Conservation (phyloP, 495 filamentous ascomycete species). For the Hypomontagnella monticulosa region DNA sequence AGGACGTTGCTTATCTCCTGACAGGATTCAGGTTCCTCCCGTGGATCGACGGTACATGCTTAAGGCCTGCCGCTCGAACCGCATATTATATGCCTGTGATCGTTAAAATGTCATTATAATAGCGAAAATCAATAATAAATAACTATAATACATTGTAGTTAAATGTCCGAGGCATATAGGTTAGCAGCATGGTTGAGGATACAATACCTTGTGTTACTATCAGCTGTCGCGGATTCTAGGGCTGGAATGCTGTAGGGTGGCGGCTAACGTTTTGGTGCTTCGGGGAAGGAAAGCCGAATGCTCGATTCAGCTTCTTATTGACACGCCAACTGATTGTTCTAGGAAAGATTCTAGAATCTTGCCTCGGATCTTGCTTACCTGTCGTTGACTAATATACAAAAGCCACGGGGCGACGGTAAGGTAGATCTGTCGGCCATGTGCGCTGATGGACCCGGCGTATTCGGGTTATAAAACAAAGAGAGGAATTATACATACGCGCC, state of each 20-base stretch:
- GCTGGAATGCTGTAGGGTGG: too few species aligned
- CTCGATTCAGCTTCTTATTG: background rate
- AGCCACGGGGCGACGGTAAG: background rate
- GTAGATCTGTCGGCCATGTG: slow-evolving; percentile 19
- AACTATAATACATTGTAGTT: too few species aligned
- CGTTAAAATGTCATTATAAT: too few species aligned
- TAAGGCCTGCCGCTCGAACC: too few species aligned
- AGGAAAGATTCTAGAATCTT: slow-evolving; percentile 26
- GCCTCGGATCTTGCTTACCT: slow-evolving; percentile 23
- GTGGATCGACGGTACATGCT: too few species aligned
- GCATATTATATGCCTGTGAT: too few species aligned
- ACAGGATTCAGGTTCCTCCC: too few species aligned
- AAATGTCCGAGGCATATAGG: too few species aligned
- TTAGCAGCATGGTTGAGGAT: too few species aligned
- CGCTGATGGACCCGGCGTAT: slow-evolving; percentile 2
- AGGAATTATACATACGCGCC: background rate
- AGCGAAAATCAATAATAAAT: too few species aligned
- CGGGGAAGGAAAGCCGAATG: slow-evolving; percentile 5
- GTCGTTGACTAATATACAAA: background rate
- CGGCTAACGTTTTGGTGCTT: background rate
- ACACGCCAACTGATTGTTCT: slow-evolving; percentile 3
- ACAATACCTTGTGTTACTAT: too few species aligned
- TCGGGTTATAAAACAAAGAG: slow-evolving; percentile 21
- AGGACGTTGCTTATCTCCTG: slow-evolving; percentile 12
- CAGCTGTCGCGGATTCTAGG: too few species aligned